Evolutionary conservation across 179 eudicot species (phyloP), one percentile per base, ranked within the genome.

Genomic region (Beta corolliflora): DNA sequence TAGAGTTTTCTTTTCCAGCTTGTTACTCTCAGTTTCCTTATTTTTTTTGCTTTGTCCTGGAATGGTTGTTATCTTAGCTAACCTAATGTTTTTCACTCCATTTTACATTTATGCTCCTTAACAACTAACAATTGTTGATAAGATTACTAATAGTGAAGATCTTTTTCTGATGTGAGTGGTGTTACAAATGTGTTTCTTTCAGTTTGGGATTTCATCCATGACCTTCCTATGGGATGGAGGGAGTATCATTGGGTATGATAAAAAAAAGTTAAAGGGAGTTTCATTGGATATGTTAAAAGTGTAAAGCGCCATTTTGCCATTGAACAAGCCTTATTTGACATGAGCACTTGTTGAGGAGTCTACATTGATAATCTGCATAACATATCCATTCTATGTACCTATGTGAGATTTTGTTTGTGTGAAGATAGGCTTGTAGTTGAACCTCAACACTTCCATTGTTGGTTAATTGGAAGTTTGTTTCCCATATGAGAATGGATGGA

Each of bases 281-380:
- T 3, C 16, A 55, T 65, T 65, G 70, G 45, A 29, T 23, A 25
- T 65, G 18, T 13, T 65, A 31, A 5, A n/a, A 21, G 71, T 45
- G 23, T 44, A 76, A 59, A 58, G 63, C 46, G 74, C 15, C 46
- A 75, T 68, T 3, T 60, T 73, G 6, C 12, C 79, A 66, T 21
- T 71, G 44, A 12, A 70, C 76, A 52, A 56, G 19, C 56, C 56
- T 79, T 56, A 50, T 23, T 58, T 46, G 71, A 77, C 56, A 23
- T 16, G 44, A 23, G 60, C 8, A 52, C 41, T 36, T 55, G 59
- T 3, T 15, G 41, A 63, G 71, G 36, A 72, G 16, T 23, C 14
- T 19, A n/a, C 23, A 53, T 52, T 9, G 44, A n/a, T 50, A 72
- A 41, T 72, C 36, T 52, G 50, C n/a, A 52, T 18, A 50, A 29